Evolutionary conservation across 192 early-diverging fungal genomes (phyloP).

Genomic region (Podila horticola): DNA sequence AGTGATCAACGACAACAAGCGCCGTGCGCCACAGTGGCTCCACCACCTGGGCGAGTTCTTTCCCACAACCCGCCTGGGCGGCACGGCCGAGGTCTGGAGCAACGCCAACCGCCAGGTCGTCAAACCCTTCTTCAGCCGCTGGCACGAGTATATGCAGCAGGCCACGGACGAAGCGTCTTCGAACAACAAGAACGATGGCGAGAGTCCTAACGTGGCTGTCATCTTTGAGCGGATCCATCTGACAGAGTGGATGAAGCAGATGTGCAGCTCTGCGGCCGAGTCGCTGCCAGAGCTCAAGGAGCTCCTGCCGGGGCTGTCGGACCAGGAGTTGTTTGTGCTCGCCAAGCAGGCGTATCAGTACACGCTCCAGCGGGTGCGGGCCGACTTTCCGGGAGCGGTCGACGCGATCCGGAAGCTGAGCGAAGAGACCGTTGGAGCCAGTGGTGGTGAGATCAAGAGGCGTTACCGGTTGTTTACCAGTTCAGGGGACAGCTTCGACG

Average conservation of each 20-base stretch:
- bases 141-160: constrained; percentile 32
- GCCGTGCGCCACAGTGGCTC: constrained; percentile 39
- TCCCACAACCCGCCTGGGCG: constrained; percentile 24
- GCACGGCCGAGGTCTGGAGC: constrained; percentile 23
- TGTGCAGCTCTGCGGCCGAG: constrained; percentile 17
- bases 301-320: constrained; percentile 10
- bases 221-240: constrained; percentile 42
- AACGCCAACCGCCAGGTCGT: constrained; percentile 24
- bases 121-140: constrained; percentile 32
- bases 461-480: constrained; percentile 23
- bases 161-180: constrained; percentile 9
- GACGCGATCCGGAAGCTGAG: constrained; percentile 21
- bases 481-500: constrained; percentile 30
- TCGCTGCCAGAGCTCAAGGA: neutral
- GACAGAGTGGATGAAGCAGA: constrained; percentile 34
- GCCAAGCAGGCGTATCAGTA: constrained; percentile 27
- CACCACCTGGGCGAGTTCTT: constrained; percentile 35
- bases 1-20: constrained; percentile 42
- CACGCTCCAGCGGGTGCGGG: constrained; percentile 28
- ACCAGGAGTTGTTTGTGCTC: constrained; percentile 19
- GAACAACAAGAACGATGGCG: neutral
- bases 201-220: constrained; percentile 16
- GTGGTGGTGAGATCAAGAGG: neutral
- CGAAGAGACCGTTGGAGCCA: neutral
- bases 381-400: constrained; percentile 35